Evolutionary conservation across 345 rosid species (phyloP).

Genomic region (Arabis alpina): DNA sequence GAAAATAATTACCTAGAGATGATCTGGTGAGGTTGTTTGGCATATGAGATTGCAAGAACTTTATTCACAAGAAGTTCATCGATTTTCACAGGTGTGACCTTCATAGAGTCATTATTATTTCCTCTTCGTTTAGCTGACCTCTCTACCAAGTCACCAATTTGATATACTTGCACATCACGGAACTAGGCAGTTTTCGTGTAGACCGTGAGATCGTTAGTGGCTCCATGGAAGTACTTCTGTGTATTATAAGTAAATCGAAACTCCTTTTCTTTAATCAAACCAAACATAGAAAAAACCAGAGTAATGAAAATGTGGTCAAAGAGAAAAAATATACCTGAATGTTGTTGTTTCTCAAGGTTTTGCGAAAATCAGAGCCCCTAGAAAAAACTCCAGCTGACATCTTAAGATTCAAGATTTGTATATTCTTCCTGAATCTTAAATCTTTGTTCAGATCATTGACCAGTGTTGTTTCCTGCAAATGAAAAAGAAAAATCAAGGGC

Average conservation of each 20-base stretch:
- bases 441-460: not conserved
- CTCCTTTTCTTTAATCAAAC: not conserved
- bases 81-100: conserved; percentile 1
- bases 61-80: not conserved
- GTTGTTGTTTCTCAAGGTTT: not conserved
- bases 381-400: conserved; percentile 21
- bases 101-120: not conserved
- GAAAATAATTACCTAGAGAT: conserved; percentile 24
- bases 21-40: not conserved
- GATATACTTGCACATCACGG: conserved; percentile 22
- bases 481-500: not conserved
- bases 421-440: conserved; percentile 1
- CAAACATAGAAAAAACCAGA: not conserved
- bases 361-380: conserved; percentile 7
- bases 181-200: conserved; percentile 26
- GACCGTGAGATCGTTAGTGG: conserved; percentile 17
- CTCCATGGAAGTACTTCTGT: conserved; percentile 31
- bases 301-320: not conserved
- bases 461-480: conserved; percentile 12
- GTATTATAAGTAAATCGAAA: conserved; percentile 2
- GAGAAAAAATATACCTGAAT: not conserved
- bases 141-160: not conserved
- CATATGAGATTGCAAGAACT: conserved; percentile 30
- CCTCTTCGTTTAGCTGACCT: not conserved
- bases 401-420: conserved; percentile 34